Conservation (phyloP, 2,329 filamentous ascomycete genomes). For the Calcarisporium arbuscula region DNA sequence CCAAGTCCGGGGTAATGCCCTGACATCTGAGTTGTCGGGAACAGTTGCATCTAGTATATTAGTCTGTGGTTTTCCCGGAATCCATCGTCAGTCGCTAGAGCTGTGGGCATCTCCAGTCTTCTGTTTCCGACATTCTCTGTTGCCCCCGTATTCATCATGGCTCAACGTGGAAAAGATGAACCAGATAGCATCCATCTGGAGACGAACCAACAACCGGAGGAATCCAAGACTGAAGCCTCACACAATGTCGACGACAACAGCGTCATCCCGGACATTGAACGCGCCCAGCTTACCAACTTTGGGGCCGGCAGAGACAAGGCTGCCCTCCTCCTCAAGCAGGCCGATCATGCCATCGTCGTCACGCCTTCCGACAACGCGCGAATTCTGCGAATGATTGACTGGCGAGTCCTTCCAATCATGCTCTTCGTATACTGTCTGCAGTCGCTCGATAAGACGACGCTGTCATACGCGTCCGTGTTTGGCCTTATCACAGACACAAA, state of each 20-base stretch:
- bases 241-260: background rate
- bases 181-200: conserved; percentile 8
- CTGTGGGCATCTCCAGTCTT: too few species aligned
- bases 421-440: conserved; percentile 43
- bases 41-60: too few species aligned
- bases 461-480: conserved; percentile 61
- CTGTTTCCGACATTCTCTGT: too few species aligned
- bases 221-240: background rate
- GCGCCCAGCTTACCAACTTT: conserved; percentile 5
- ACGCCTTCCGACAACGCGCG: conserved; percentile 46
- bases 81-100: too few species aligned
- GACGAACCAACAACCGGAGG: background rate
- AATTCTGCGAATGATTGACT: conserved; percentile 40
- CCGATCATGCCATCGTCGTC: conserved; percentile 38
- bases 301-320: conserved; percentile 39
- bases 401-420: conserved; percentile 42
- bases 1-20: too few species aligned
- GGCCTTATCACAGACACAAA: conserved; percentile 46
- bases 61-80: too few species aligned
- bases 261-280: conserved; percentile 3
- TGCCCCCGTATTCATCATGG: too few species aligned
- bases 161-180: conserved; percentile 7
- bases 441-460: conserved; percentile 24
- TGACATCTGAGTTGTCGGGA: too few species aligned
- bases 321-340: conserved; percentile 39